Conservation (phyloP, 2,329 filamentous ascomycete species). For the Beauveria australis region DNA sequence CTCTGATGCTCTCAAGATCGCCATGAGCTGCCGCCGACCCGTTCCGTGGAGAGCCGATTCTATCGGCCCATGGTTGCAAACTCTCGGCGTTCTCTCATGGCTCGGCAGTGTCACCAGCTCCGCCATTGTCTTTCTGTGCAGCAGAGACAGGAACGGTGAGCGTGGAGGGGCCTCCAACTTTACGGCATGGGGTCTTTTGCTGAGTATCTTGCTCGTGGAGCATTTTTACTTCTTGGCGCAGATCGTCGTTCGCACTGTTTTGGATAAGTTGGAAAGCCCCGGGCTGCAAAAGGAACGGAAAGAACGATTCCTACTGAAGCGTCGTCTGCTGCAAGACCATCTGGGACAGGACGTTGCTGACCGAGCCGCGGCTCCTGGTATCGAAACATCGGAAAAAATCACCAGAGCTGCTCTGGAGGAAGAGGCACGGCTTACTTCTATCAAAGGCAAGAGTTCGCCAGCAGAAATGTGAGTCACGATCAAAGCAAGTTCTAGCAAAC, state of each 20-base stretch:
- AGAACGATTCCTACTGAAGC: constrained; percentile 73
- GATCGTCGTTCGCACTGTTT: constrained; percentile 60
- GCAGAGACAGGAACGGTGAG: constrained; percentile 55
- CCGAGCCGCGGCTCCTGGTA: constrained; percentile 36
- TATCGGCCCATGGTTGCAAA: constrained; percentile 86
- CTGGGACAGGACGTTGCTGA: constrained; percentile 50
- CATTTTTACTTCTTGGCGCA: constrained; percentile 81
- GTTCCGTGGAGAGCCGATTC: constrained; percentile 86
- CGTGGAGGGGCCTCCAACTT: constrained; percentile 62
- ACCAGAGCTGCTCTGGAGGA: constrained; percentile 58
- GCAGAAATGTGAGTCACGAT: constrained; percentile 38
- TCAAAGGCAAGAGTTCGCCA: constrained; percentile 38
- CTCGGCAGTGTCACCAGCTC: constrained; percentile 81
- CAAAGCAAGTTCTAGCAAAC: not conserved
- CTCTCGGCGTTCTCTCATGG: constrained; percentile 87
- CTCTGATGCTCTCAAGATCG: constrained; percentile 90
- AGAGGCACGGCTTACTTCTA: constrained; percentile 44
- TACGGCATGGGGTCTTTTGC: constrained; percentile 69
- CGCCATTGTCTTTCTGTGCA: constrained; percentile 85
- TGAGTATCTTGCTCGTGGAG: constrained; percentile 78
- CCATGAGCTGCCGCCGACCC: constrained; percentile 78
- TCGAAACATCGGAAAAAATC: constrained; percentile 51
- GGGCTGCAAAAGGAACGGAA: constrained; percentile 78
- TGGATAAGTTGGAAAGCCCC: constrained; percentile 76
- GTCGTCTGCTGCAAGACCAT: constrained; percentile 68